Evolutionary conservation across 2,329 filamentous ascomycete genomes (phyloP), one percentile per base, ranked within the genome.

Genomic region (Tothia fuscella): DNA sequence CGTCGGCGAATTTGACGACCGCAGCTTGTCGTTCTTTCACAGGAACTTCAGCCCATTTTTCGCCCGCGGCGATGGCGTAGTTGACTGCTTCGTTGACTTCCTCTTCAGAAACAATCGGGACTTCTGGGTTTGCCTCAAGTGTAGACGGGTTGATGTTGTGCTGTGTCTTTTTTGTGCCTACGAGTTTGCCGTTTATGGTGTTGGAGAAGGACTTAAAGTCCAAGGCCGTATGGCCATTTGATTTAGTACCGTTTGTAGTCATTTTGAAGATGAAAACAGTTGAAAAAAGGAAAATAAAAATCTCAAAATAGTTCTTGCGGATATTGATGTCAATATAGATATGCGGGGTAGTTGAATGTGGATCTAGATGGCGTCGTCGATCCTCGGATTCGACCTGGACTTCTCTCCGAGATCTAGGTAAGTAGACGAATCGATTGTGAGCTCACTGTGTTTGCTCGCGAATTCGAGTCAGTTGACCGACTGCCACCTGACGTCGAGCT

Each of bases 61-160:
- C 56, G 51, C 70, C 68, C 3, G 68, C 70, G 20, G 55, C 54
- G 34, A 61, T 58, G 4, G 67, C 70, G 0, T 65, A 63, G 3
- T 52, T 48, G 7, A 73, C 67, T 26, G 67, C 66, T 45, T 64
- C 57, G 36, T 70, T 60, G 5, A 71, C 57, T 50, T 70, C 65
- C 13, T 57, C 46, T 3, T 55, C 40, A 1, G 58, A 58, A 3
- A 66, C 62, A 12, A 66, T 50, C 5, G 71, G 71, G 10, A 64
- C 65, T 5, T 67, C 59, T 56, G 63, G 67, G 35, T 68, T 59
- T 9, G 53, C 49, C 37, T 66, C 56, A 41, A 64, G 64, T 17
- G 62, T 69, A 37, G 66, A 61, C 6, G 67, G 67, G 48, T 70
- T 64, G 45, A 60, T 56, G 17, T 63, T 62, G 21, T 60, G 55